Conservation (phyloP, 768 basidiomycete species). For the Trametes villosa region DNA sequence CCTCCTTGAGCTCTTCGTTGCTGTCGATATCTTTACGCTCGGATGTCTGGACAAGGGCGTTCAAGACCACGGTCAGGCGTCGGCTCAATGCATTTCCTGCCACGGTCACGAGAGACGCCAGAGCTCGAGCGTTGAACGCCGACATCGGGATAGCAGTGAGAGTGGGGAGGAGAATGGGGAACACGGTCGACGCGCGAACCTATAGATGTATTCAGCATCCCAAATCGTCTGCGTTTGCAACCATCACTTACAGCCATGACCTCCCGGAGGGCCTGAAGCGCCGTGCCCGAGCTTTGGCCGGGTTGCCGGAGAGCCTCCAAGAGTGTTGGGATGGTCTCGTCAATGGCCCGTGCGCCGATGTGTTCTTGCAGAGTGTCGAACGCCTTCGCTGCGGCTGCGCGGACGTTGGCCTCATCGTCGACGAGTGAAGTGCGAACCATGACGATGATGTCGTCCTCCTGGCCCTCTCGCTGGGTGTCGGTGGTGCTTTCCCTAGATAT, state of each 20-base stretch:
- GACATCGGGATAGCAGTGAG: constrained; percentile 90
- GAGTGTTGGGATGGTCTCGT: constrained; percentile 94
- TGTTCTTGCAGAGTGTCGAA: constrained; percentile 94
- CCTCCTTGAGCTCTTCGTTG: constrained; percentile 70
- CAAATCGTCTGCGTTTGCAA: background rate
- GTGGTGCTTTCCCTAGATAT: constrained; percentile 74
- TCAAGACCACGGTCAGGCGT: constrained; percentile 78
- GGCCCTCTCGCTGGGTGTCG: constrained; percentile 81
- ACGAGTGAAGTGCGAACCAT: constrained; percentile 86
- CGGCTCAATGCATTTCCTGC: constrained; percentile 90
- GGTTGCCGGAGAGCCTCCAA: constrained; percentile 92
- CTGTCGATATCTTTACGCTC: constrained; percentile 58
- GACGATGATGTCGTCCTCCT: constrained; percentile 86
- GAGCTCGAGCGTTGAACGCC: constrained; percentile 91
- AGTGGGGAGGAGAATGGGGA: constrained; percentile 96
- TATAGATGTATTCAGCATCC: constrained; percentile 37
- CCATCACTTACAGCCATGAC: constrained; percentile 81
- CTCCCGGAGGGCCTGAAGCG: constrained; percentile 89
- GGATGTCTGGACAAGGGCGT: constrained; percentile 74
- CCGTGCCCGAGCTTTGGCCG: constrained; percentile 93
- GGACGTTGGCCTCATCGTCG: constrained; percentile 84
- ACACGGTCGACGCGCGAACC: constrained; percentile 93
- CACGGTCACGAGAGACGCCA: constrained; percentile 90
- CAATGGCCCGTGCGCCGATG: constrained; percentile 89
- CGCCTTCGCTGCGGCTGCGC: constrained; percentile 85